phyloP scores from a whole-genome alignment of 1,284 basidiomycete genomes.

The Cutaneotrichosporon mucoides region DNA sequence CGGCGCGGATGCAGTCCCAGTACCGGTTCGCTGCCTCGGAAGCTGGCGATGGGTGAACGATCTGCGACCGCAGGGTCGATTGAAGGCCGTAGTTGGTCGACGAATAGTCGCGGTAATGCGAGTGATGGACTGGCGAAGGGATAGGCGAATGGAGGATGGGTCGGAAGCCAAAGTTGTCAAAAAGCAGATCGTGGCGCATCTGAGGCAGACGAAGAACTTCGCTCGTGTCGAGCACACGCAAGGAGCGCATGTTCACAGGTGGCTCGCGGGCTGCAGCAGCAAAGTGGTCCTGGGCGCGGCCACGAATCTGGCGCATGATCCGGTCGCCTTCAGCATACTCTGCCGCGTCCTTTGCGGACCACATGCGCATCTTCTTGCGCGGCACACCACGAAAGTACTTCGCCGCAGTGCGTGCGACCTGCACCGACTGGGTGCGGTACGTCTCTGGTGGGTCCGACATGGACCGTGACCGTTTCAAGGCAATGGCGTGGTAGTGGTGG shows the following conservation, averaged over 20 bases:
- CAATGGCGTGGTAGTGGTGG: conserved; percentile 1
- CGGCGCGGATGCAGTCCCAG: conserved; percentile 74
- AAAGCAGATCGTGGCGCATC: conserved; percentile 86
- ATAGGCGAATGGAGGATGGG: conserved; percentile 55
- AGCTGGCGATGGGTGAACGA: conserved; percentile 25
- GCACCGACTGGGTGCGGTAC: conserved; percentile 11
- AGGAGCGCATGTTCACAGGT: conserved; percentile 73
- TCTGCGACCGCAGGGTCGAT: conserved; percentile 22
- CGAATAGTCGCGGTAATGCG: conserved; percentile 48
- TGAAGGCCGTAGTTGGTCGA: conserved; percentile 27
- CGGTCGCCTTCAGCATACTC: conserved; percentile 17
- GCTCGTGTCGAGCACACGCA: conserved; percentile 78
- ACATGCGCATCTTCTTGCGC: conserved; percentile 19
- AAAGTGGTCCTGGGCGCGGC: conserved; percentile 24
- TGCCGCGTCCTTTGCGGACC: conserved; percentile 18
- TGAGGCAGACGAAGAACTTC: conserved; percentile 84
- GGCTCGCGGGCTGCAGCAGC: conserved; percentile 51
- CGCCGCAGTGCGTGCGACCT: conserved; percentile 11
- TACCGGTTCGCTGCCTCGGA: conserved; percentile 68
- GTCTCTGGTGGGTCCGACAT: conserved; percentile 20
- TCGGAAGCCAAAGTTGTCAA: conserved; percentile 56
- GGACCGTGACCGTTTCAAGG: conserved; percentile 19
- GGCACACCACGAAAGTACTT: conserved; percentile 15
- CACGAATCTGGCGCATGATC: conserved; percentile 20
- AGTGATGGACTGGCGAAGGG: conserved; percentile 25